Evolutionary conservation across 1,284 basidiomycete species (phyloP), one percentile per base, ranked within the genome.

Genomic region (Boletellus deceptivus): DNA sequence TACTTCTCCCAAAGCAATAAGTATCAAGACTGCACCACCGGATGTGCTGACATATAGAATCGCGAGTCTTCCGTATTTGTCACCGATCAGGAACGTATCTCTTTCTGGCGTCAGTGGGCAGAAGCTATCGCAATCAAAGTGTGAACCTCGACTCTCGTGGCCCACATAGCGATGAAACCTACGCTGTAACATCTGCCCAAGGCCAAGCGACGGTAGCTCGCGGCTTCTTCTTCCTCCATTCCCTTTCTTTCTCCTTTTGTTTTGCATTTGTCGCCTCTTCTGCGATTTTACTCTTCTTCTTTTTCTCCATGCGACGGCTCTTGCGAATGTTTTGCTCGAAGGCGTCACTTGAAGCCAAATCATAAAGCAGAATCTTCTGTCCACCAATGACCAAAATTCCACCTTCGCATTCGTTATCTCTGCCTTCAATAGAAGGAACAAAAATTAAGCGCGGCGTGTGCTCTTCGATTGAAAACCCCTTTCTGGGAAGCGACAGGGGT

Each of bases 1-100:
- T 59, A 90, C 91, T 70, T 87, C 78, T 62, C 93, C 93, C 6
- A 93, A 70, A 29, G 87, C 84, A 16, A 86, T 60, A 6, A 87
- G 72, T 3, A 78, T 71, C n/a, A 94, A 72, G 20, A 49, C n/a
- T 5, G 47, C 35, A 0, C 71, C 67, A 5, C 75, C 56, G 33
- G 72, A 69, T 35, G 47, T 54, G 48, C 82, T 75, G 50, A 89
- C 65, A 5, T 79, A 78, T 16, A 95, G 69, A 57, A 90, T 72
- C 0, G 81, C 79, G 11, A 92, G 73, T 46, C 81, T 79, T 16
- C 93, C 93, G 60, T 79, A 89, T n/a, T 75, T 74, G 61, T 96
- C 93, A 1, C 89, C 89, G 13, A 95, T 69, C 16, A 96, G 65
- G 50, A 84, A 80, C 35, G 78, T 74, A 14, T 72, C 64, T 13